phyloP scores from a whole-genome alignment of 2,329 filamentous ascomycete genomes.

The Plenodomus tracheiphilus region DNA sequence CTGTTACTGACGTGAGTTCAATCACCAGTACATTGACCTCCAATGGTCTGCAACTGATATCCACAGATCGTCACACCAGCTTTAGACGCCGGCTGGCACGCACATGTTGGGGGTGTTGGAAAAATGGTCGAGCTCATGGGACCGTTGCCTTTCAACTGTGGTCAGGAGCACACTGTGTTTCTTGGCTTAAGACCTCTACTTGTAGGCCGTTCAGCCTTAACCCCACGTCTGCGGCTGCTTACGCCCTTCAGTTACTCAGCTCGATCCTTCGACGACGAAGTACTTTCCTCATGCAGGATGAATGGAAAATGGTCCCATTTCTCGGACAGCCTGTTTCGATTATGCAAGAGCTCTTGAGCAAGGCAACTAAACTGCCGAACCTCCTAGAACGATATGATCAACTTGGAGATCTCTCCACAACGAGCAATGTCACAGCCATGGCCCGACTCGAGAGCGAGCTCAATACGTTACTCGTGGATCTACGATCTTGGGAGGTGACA shows the following conservation, averaged over 20 bases:
- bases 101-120: slow-evolving; percentile 7
- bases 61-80: slow-evolving; percentile 4
- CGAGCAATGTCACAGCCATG: background rate
- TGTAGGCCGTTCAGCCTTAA: background rate
- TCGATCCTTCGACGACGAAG: slow-evolving; percentile 1
- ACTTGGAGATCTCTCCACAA: background rate
- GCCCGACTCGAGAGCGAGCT: slow-evolving; percentile 2
- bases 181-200: slow-evolving; percentile 9
- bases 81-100: slow-evolving; percentile 5
- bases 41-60: background rate
- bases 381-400: slow-evolving; percentile 5
- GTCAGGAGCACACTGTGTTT: slow-evolving; percentile 1
- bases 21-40: background rate
- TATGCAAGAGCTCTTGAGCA: slow-evolving; percentile 6
- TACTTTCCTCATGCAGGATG: slow-evolving; percentile 7
- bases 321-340: slow-evolving; percentile 2
- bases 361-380: slow-evolving; percentile 2
- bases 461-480: background rate
- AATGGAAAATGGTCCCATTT: slow-evolving; percentile 6
- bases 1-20: slow-evolving; percentile 8
- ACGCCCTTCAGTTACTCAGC: slow-evolving; percentile 3
- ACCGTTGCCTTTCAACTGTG: slow-evolving; percentile 5
- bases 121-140: slow-evolving; percentile 5
- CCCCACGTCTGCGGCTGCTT: background rate
- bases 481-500: slow-evolving; percentile 4